Conservation (phyloP, 208 protist species). For the Trypanosoma scelopori region DNA sequence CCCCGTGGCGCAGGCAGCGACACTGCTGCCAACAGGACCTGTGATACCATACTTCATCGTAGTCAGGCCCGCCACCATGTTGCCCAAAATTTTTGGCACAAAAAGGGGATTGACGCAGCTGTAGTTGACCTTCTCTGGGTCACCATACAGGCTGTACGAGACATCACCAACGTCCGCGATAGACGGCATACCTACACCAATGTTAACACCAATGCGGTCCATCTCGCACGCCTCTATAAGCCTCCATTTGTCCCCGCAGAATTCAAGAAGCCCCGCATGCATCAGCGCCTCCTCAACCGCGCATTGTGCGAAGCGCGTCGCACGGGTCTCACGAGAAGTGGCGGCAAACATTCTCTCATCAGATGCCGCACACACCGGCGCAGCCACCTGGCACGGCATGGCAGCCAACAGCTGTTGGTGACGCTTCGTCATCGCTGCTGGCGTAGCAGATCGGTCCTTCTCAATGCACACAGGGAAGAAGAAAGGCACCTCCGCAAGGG, state of each 20-base stretch:
- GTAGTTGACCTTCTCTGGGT: conserved; percentile 40
- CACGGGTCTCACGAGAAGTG: conserved; percentile 57
- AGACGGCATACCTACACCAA: conserved; percentile 91
- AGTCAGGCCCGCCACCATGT: conserved; percentile 93
- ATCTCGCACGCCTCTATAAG: not conserved
- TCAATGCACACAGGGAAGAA: conserved; percentile 67
- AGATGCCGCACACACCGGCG: conserved; percentile 32
- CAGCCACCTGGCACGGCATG: conserved; percentile 75
- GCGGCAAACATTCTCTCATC: conserved; percentile 38
- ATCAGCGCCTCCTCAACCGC: conserved; percentile 69
- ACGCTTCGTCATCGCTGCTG: conserved; percentile 28
- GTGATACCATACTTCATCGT: conserved; percentile 86
- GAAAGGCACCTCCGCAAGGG: conserved; percentile 46
- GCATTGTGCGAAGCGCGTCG: conserved; percentile 40
- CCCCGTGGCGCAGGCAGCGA: conserved; percentile 97
- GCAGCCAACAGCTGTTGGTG: conserved; percentile 40
- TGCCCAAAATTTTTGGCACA: conserved; percentile 97
- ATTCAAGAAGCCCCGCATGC: conserved; percentile 49
- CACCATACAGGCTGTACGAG: conserved; percentile 42
- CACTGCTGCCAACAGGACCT: conserved; percentile 91
- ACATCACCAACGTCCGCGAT: conserved; percentile 77
- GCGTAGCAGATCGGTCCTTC: conserved; percentile 28
- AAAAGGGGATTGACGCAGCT: conserved; percentile 91
- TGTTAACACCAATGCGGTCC: conserved; percentile 80
- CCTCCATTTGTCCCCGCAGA: conserved; percentile 19